Conservation (phyloP, 1,284 basidiomycete genomes). For the Cryptococcus sp. region DNA sequence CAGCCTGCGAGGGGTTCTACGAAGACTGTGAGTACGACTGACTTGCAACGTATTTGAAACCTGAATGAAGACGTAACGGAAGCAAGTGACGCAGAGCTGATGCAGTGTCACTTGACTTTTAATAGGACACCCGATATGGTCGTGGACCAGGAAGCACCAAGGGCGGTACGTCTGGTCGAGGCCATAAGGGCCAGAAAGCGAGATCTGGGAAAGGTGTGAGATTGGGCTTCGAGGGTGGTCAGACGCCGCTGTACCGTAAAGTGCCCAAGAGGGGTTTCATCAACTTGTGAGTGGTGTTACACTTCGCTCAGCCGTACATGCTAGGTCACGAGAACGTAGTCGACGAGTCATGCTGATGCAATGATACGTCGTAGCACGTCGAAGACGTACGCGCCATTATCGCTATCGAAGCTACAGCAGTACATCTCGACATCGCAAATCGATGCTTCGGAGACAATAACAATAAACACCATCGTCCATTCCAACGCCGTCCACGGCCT, state of each 20-base stretch:
- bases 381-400: slow-evolving; percentile 78
- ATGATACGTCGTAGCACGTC: slow-evolving; percentile 58
- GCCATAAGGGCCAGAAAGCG: slow-evolving; percentile 95
- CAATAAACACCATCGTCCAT: slow-evolving; percentile 76
- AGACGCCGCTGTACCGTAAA: slow-evolving; percentile 87
- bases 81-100: background rate
- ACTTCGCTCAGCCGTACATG: background rate
- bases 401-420: slow-evolving; percentile 81
- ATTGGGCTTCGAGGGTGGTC: slow-evolving; percentile 90
- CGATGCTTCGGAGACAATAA: slow-evolving; percentile 78
- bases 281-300: slow-evolving; percentile 70
- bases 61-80: background rate
- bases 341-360: background rate
- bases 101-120: background rate
- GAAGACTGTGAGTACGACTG: slow-evolving; percentile 29
- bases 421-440: slow-evolving; percentile 88
- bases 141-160: slow-evolving; percentile 87
- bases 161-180: slow-evolving; percentile 88
- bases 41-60: background rate
- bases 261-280: slow-evolving; percentile 94
- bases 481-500: slow-evolving; percentile 87
- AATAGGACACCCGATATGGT: slow-evolving; percentile 88
- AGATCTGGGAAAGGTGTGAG: slow-evolving; percentile 87
- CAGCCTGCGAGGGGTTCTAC: slow-evolving; percentile 44
- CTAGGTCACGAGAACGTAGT: too few species aligned